phyloP scores from a whole-genome alignment of 495 filamentous ascomycete species.

The Monascus purpureus region DNA sequence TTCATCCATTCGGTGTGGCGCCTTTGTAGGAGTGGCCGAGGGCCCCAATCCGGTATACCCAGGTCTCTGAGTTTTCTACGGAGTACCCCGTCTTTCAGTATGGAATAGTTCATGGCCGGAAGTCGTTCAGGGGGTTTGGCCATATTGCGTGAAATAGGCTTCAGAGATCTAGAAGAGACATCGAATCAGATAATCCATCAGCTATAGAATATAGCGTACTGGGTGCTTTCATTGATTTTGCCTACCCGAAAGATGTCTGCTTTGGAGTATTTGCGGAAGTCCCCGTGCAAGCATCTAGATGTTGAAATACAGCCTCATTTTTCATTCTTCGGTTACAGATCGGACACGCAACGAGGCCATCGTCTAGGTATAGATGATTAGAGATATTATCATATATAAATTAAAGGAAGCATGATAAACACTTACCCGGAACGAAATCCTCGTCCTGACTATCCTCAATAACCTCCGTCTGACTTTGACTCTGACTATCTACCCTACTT shows the following conservation, averaged over 20 bases:
- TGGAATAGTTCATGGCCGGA: slow-evolving; percentile 63
- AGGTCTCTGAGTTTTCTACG: slow-evolving; percentile 69
- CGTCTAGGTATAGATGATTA: slow-evolving; percentile 30
- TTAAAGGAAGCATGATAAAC: background rate
- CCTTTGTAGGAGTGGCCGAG: slow-evolving; percentile 51
- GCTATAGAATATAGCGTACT: slow-evolving; percentile 7
- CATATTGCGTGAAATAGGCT: slow-evolving; percentile 1
- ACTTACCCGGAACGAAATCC: slow-evolving; percentile 20
- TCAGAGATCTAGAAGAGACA: background rate
- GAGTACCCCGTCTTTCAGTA: slow-evolving; percentile 62
- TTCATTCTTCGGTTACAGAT: slow-evolving; percentile 71
- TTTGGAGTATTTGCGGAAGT: slow-evolving; percentile 7
- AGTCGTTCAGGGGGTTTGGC: slow-evolving; percentile 42
- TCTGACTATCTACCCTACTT: slow-evolving; percentile 9
- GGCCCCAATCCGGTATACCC: slow-evolving; percentile 61
- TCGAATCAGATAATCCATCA: too few relatives aligned
- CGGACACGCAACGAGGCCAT: slow-evolving; percentile 71
- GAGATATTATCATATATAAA: slow-evolving; percentile 3
- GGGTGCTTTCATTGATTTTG: slow-evolving; percentile 3
- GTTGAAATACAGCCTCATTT: slow-evolving; percentile 50
- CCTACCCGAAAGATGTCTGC: slow-evolving; percentile 18
- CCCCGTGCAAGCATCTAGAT: slow-evolving; percentile 52
- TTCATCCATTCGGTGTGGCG: slow-evolving; percentile 91
- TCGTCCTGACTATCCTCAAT: slow-evolving; percentile 29
- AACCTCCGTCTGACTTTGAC: slow-evolving; percentile 9